A percentile compares a stretch with the other conserved stretches of the same genome.
Evolutionary conservation across 768 basidiomycete genomes (phyloP).

Genomic region (Sporobolomyces roseus): DNA sequence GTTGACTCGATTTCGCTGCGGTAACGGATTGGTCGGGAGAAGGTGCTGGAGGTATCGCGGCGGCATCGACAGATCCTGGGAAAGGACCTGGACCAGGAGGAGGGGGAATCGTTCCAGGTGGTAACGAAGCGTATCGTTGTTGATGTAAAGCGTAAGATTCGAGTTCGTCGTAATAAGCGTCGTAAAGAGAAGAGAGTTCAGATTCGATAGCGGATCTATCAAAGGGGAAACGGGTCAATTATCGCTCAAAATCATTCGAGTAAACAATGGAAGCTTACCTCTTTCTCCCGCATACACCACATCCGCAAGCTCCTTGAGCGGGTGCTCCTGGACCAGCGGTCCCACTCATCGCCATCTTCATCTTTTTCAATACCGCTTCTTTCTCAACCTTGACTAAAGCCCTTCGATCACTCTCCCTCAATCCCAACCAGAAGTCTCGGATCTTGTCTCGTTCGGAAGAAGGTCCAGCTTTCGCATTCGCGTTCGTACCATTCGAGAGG

Average conservation of each 20-base stretch:
- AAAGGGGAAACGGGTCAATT: neutral
- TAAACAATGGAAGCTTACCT: slow-evolving; percentile 61
- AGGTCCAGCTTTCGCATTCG: slow-evolving; percentile 41
- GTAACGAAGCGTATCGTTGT: slow-evolving; percentile 88
- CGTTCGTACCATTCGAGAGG: slow-evolving; percentile 26
- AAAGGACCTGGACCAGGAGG: slow-evolving; percentile 96
- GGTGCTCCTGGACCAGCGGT: slow-evolving; percentile 90
- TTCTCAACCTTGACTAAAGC: slow-evolving; percentile 96
- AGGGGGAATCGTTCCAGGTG: slow-evolving; percentile 73
- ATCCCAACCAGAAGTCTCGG: slow-evolving; percentile 93
- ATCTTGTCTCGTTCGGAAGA: slow-evolving; percentile 80
- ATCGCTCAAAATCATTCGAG: no score
- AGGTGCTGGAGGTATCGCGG: slow-evolving; percentile 55
- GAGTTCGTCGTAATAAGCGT: slow-evolving; percentile 99
- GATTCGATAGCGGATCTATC: slow-evolving; percentile 92
- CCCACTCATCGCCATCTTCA: slow-evolving; percentile 82
- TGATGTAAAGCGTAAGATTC: slow-evolving; percentile 98
- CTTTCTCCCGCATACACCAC: slow-evolving; percentile 97
- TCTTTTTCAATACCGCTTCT: slow-evolving; percentile 93
- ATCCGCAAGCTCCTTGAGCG: slow-evolving; percentile 91
- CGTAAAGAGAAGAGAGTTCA: slow-evolving; percentile 99
- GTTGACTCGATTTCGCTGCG: slow-evolving; percentile 18
- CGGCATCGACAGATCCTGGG: slow-evolving; percentile 94
- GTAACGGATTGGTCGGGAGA: slow-evolving; percentile 3
- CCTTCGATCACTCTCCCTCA: slow-evolving; percentile 84